Base-by-base conservation (phyloP, 225 moss, liverwort and hornwort species). In the Physcomitrium patens region DNA sequence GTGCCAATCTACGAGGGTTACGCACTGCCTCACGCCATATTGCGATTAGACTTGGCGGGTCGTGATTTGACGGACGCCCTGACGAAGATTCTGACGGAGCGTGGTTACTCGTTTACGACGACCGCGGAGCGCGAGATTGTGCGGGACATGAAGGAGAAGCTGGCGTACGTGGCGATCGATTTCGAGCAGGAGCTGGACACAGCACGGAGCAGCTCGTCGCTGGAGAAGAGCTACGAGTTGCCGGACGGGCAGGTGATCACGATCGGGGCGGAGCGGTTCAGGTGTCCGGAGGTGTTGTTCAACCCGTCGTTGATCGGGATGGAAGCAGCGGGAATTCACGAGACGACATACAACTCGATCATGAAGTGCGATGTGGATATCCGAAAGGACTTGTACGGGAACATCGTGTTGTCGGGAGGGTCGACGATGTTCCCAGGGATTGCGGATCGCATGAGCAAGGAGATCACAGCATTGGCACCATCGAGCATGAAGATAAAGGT, bases 361-460 rank as follows among this genome's bases (percentile, higher is more conserved):
- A 94, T 94, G 94, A 94, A 94, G 90, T 94, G 94, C 67, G 91
- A 94, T 54, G 94, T 94, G 58, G 94, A 94, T 72, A 94, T 94
- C 59, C 85, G 94, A 28, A 94, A 91, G 85, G 94, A 94, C 57
- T 56, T 94, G 80, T 94, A 94, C 56, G 91, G 94, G 10, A 94
- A 94, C 77, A 90, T 94, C 59, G 94, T 94, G 17, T 67, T 87
- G 63, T 76, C 76, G 43, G 87, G 87, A 70, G 84, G 87, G 50
- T 84, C 87, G 24, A 87, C 87, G 14, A 87, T 87, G 87, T 87
- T 87, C 67, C 77, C 87, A 17, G 87, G 87, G 18, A 87, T 87
- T 57, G 81, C 81, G 2, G 87, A 87, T 69, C 77, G 84, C 8
- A 87, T 87, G 87, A 84, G 84, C 77, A 85, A 88, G 72, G 88